Evolutionary conservation across 495 filamentous ascomycete species (phyloP), one percentile per base, ranked within the genome.

Genomic region (Xylaria intraflava): DNA sequence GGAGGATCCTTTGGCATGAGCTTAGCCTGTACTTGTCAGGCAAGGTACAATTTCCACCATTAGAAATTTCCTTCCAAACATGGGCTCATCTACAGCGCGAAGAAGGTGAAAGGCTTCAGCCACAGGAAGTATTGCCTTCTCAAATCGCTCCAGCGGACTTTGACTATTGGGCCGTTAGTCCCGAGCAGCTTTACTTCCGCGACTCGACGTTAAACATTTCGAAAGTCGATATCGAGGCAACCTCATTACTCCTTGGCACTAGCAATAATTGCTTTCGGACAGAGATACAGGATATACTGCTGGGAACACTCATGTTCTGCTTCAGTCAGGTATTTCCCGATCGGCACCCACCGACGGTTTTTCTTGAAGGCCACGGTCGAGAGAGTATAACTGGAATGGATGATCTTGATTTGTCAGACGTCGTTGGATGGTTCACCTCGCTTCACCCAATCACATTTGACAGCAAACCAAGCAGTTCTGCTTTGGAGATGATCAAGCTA

Each of bases 1-100:
- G 78, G 79, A 65, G 77, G 17, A 71, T 82, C 0, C 76, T 83
- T 3, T 58, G 80, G 3, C 65, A 77, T 44, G 80, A 83, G 31
- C 33, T 82, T 41, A 77, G 80, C 9, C 52, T 73, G 10, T n/a
- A 46, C 9, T 26, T 46, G 29, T 23, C 29, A 8, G 50, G 41
- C 22, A 39, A 40, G 23, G 35, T 27, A 20, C 39, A 12, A 12
- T 20, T 41, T 23, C 17, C 39, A 16, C 16, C 17, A 9, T 7
- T 23, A 7, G 7, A 41, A 14, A 20, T 3, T 10, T 41, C 39
- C 9, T 41, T 41, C 19, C 39, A 14, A 20, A 20, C 20, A 8
- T 41, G 39, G 39, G 11, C 17, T 23, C 9, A 41, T 23, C 16
- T 41, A 11, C 39, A 12, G 9, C 39, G 23, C n/a, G 11, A 7